These are phyloP conservation scores for Colletotrichum sp. DNA, from an alignment of 2,329 filamentous ascomycete species.

Conservation along the genomic window DNA sequence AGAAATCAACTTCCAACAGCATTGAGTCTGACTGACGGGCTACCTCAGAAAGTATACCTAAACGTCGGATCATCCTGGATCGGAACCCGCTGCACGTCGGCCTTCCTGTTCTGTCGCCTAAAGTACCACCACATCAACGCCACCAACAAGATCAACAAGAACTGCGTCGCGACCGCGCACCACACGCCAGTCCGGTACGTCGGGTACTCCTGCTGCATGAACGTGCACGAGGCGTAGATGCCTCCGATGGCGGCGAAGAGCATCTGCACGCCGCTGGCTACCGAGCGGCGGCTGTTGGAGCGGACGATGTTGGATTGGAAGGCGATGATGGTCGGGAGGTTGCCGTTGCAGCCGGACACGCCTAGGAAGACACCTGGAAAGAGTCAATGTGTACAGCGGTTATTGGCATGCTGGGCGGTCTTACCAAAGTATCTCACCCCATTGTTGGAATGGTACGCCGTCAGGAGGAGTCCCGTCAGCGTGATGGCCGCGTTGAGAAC, in stretches of 20 bases:
- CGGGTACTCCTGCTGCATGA: conserved; percentile 33
- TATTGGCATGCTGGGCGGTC: rapidly evolving
- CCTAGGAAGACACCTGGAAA: conserved; percentile 19
- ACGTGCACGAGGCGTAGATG: conserved; percentile 33
- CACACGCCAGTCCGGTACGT: conserved; percentile 31
- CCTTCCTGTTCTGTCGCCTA: conserved; percentile 15
- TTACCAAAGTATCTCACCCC: conserved; percentile 32
- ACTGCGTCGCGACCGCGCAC: conserved; percentile 28
- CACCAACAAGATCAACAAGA: conserved; percentile 12
- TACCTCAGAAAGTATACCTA: neutral
- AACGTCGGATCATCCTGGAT: conserved; percentile 23
- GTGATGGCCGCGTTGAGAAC: conserved; percentile 19
- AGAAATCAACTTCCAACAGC: neutral
- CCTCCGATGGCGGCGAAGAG: conserved; percentile 34
- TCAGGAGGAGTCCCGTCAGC: neutral
- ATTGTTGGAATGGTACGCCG: conserved; percentile 18
- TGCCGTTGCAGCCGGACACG: conserved; percentile 18
- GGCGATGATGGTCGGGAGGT: conserved; percentile 21
- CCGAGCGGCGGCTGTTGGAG: conserved; percentile 28
- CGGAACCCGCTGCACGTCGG: neutral
- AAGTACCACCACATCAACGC: conserved; percentile 18
- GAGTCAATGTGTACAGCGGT: rapidly evolving
- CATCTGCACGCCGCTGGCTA: conserved; percentile 34
- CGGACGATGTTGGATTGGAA: conserved; percentile 36
- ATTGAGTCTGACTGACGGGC: neutral